These are phyloP conservation scores for Chaetomium cochliodes DNA, from an alignment of 495 filamentous ascomycete genomes.

Conservation along the genomic window DNA sequence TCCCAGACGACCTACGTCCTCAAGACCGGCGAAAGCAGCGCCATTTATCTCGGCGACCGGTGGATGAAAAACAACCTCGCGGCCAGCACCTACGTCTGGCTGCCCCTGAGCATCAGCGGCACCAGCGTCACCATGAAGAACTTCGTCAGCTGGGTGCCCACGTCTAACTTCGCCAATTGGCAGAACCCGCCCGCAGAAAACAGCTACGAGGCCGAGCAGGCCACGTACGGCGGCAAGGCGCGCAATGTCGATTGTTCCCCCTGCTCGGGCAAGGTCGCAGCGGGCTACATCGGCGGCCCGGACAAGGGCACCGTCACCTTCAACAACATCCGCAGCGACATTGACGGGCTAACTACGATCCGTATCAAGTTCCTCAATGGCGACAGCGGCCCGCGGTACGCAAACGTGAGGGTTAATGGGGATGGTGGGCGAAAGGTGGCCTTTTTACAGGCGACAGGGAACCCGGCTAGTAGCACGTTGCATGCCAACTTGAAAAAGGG, in stretches of 20 bases:
- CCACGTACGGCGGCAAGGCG: slow-evolving; percentile 35
- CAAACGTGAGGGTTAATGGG: slow-evolving; percentile 57
- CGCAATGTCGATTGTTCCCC: slow-evolving; percentile 43
- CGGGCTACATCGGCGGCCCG: slow-evolving; percentile 57
- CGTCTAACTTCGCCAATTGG: slow-evolving; percentile 48
- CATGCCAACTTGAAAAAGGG: slow-evolving; percentile 46
- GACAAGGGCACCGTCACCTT: slow-evolving; percentile 50
- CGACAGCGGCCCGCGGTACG: slow-evolving; percentile 51
- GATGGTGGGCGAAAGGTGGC: slow-evolving; percentile 48
- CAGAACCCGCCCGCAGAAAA: slow-evolving; percentile 43
- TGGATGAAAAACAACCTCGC: slow-evolving; percentile 60
- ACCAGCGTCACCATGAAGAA: slow-evolving; percentile 54
- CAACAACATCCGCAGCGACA: slow-evolving; percentile 43
- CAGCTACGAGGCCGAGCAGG: slow-evolving; percentile 49
- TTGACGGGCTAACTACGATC: slow-evolving; percentile 51
- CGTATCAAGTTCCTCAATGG: slow-evolving; percentile 55
- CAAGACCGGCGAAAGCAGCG: slow-evolving; percentile 29
- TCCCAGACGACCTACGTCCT: slow-evolving; percentile 55
- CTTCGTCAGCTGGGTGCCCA: slow-evolving; percentile 12
- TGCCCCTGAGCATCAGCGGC: slow-evolving; percentile 58
- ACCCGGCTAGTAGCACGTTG: slow-evolving; percentile 42
- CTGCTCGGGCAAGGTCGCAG: slow-evolving; percentile 48
- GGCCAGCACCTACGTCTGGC: slow-evolving; percentile 64
- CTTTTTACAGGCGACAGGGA: slow-evolving; percentile 44
- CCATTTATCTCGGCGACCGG: slow-evolving; percentile 66